Evolutionary conservation across 257 asterid species (phyloP), one percentile per base, ranked within the genome.

Genomic region (Nyctanthes arbortristis): DNA sequence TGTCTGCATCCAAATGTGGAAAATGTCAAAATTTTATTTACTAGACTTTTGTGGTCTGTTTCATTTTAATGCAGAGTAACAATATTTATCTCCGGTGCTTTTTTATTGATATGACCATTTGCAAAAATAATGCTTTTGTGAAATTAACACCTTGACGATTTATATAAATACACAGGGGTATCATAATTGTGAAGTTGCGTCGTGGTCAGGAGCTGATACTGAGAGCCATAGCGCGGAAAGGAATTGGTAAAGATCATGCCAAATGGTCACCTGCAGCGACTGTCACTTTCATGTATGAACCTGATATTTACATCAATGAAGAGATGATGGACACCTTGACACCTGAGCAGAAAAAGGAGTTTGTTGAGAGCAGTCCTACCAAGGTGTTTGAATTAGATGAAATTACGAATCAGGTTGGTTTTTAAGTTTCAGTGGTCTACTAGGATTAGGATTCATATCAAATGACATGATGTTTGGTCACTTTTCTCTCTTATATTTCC

Each of bases 221-320:
- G 65, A 85, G 99, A 84, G 99, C 99, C 75, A 94, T 94, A 66
- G 99, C 98, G 12, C 89, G 98, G 37, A 94, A 94, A 75, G 99
- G 99, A 73, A 91, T 94, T 71, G 99, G 98, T 55, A 94, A 94
- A 84, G 99, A 94, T 88, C 99, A 94, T 61, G 99, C 99, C 4
- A 94, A 94, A 77, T 94, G 98, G 98, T 91, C 98, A 0, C 99
- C 99, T 79, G 99, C 99, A 24, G 97, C 99, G 64, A 94, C 99
- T 40, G 99, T 91, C 64, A 88, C 97, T 60, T 94, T 94, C 82
- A 94, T 94, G 98, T 91, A 91, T 75, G 97, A 94, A 58, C 99
- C 99, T 36, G 98, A 89, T 4, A 91, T 94, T 65, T 83, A 77
- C 43, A 91, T 94, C 82, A 89, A 94, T 64, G 99, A 94, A 74